These are phyloP conservation scores for Phytophthora europaea DNA, from an alignment of 352 stramenopile species.

Conservation along the genomic window DNA sequence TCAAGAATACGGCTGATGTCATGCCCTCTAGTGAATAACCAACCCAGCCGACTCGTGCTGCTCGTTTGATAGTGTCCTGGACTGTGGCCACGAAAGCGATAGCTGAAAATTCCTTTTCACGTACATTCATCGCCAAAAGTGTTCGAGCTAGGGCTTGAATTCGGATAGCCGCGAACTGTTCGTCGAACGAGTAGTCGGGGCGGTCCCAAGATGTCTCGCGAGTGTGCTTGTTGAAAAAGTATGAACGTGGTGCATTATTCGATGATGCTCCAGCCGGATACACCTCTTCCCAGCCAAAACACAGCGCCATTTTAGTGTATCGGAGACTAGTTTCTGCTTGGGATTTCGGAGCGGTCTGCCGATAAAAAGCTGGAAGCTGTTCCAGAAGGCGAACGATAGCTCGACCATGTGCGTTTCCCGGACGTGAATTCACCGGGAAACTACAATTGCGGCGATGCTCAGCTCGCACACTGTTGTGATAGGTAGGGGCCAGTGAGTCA, in stretches of 20 bases:
- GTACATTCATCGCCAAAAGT: constrained; percentile 48
- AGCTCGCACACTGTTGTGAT: constrained; percentile 63
- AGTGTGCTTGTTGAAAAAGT: constrained; percentile 63
- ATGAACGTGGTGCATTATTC: constrained; percentile 27
- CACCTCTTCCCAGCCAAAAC: constrained; percentile 76
- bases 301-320: constrained; percentile 65
- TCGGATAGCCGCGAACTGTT: constrained; percentile 70
- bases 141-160: constrained; percentile 73
- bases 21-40: constrained; percentile 84
- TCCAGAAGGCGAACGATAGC: constrained; percentile 60
- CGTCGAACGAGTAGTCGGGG: constrained; percentile 71
- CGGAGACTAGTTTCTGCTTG: constrained; percentile 34
- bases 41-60: constrained; percentile 52
- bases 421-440: constrained; percentile 61
- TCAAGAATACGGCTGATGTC: constrained; percentile 59
- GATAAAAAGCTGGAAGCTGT: constrained; percentile 41
- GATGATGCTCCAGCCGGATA: neutral
- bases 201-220: constrained; percentile 62
- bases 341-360: constrained; percentile 26
- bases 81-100: constrained; percentile 63
- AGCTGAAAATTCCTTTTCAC: constrained; percentile 32
- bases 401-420: constrained; percentile 59
- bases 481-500: constrained; percentile 37
- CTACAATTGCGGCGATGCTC: constrained; percentile 61
- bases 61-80: constrained; percentile 38